Evolutionary conservation across 2,329 filamentous ascomycete genomes (phyloP).

Genomic region (Colletotrichum tropicicola): DNA sequence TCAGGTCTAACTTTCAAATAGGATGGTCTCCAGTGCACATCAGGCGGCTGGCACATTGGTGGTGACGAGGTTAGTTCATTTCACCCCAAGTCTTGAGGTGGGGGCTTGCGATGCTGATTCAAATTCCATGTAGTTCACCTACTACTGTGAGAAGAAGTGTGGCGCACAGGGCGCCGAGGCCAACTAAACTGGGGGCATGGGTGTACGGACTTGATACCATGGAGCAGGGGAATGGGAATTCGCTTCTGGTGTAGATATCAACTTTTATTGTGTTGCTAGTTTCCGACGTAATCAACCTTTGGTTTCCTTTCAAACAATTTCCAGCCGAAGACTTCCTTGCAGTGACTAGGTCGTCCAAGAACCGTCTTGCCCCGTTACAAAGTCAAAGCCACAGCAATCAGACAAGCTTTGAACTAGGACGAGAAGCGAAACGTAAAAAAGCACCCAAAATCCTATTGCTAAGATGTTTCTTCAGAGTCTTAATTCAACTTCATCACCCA

Average conservation of each 20-base stretch:
- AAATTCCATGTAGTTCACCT: constrained; percentile 16
- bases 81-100: neutral
- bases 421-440: too few species aligned
- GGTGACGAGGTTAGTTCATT: constrained; percentile 30
- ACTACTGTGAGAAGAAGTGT: constrained; percentile 32
- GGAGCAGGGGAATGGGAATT: neutral
- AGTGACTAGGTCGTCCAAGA: too few species aligned
- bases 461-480: neutral
- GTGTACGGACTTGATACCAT: neutral
- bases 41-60: constrained; percentile 26
- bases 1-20: neutral
- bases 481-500: neutral
- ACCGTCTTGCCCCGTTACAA: too few species aligned
- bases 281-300: neutral
- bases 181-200: neutral
- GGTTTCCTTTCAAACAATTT: neutral
- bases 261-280: neutral
- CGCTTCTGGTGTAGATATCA: neutral
- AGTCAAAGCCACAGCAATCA: too few species aligned
- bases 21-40: constrained; percentile 26
- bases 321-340: neutral
- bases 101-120: neutral
- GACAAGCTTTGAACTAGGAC: too few species aligned
- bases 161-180: constrained; percentile 30
- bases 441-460: neutral